Conservation (phyloP, 768 basidiomycete species). For the Rhodotorula diobovata region DNA sequence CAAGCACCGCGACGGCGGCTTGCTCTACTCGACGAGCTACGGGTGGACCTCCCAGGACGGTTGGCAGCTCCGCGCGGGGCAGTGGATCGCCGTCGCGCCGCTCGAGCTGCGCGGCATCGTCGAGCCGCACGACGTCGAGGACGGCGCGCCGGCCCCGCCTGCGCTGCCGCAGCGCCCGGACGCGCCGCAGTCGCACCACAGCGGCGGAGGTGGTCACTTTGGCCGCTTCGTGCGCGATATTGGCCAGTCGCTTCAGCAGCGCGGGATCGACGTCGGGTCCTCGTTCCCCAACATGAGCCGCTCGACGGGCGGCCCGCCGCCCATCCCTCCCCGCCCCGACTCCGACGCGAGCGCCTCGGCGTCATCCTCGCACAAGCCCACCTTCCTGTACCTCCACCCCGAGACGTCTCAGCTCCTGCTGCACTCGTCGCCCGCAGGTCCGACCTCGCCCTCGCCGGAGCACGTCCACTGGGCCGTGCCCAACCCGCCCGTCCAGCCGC, state of each 20-base stretch:
- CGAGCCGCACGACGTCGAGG: not conserved
- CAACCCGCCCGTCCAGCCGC: not conserved
- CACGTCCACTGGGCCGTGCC: constrained; percentile 27
- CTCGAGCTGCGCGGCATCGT: not conserved
- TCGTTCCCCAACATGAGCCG: constrained; percentile 10
- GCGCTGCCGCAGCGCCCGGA: not conserved
- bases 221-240: constrained; percentile 31
- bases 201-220: constrained; percentile 9
- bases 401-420: constrained; percentile 40
- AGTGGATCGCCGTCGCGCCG: constrained; percentile 39
- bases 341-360: not conserved
- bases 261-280: constrained; percentile 15
- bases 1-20: constrained; percentile 12
- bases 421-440: constrained; percentile 37
- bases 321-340: constrained; percentile 25
- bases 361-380: constrained; percentile 3
- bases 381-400: constrained; percentile 40
- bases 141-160: not conserved
- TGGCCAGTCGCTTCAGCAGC: constrained; percentile 15
- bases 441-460: constrained; percentile 20
- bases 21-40: constrained; percentile 31
- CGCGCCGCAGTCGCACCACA: not conserved
- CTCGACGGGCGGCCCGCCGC: constrained; percentile 1
- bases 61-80: constrained; percentile 11
- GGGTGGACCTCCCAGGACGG: constrained; percentile 13